Conservation (phyloP, 148 eudicot genomes). For the Arbutus unedo region DNA sequence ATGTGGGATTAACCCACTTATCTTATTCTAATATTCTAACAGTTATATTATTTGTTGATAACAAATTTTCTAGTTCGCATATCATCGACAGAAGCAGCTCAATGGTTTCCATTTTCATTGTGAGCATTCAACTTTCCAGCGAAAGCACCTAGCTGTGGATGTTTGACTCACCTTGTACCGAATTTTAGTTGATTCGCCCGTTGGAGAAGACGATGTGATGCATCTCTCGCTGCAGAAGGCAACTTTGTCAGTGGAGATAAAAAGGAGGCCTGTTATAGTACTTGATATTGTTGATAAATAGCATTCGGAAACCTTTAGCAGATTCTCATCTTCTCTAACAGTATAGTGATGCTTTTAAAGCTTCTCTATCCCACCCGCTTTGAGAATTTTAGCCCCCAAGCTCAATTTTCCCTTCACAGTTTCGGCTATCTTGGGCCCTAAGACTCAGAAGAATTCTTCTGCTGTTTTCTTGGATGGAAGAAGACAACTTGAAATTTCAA, state of each 20-base stretch:
- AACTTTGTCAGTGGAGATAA: constrained; percentile 45
- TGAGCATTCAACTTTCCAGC: neutral
- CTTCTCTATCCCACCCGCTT: constrained; percentile 36
- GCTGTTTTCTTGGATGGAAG: neutral
- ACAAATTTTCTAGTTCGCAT: neutral
- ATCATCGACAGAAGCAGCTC: neutral
- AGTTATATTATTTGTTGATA: neutral
- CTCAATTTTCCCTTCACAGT: constrained; percentile 42
- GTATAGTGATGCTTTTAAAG: constrained; percentile 37
- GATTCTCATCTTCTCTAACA: constrained; percentile 36
- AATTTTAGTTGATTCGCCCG: constrained; percentile 27
- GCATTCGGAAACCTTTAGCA: constrained; percentile 47
- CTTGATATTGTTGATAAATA: constrained; percentile 53
- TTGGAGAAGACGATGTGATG: constrained; percentile 31
- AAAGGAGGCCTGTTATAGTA: constrained; percentile 47
- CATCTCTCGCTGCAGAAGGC: constrained; percentile 49
- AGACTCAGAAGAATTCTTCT: neutral
- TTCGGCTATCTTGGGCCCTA: constrained; percentile 14
- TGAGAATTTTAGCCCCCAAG: constrained; percentile 37
- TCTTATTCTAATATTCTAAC: no score
- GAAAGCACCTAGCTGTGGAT: neutral
- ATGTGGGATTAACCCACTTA: no score
- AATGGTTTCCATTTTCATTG: neutral
- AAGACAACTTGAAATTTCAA: no score
- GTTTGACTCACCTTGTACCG: constrained; percentile 40